phyloP scores from a whole-genome alignment of 176 grass and related monocot species.

The Miscanthus lutarioriparius region DNA sequence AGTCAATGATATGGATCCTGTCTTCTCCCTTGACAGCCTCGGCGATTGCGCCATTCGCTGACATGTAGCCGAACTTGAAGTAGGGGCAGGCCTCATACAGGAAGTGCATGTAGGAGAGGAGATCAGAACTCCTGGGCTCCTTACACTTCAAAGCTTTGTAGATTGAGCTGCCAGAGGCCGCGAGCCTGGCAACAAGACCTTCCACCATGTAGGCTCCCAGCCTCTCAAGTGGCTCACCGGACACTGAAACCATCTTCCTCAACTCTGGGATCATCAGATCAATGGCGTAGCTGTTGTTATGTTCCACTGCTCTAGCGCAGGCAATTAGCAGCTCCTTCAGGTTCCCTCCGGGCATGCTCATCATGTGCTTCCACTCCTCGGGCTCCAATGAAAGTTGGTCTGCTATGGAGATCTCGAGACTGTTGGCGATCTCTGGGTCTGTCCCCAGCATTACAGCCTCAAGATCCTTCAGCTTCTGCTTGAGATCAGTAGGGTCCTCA shows the following conservation, averaged over 20 bases:
- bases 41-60: constrained; percentile 74
- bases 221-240: constrained; percentile 73
- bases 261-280: constrained; percentile 69
- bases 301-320: constrained; percentile 74
- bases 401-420: constrained; percentile 38
- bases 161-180: constrained; percentile 82
- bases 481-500: constrained; percentile 71
- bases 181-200: constrained; percentile 80
- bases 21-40: constrained; percentile 82
- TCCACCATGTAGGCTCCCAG: constrained; percentile 92
- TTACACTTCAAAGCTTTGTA: constrained; percentile 92
- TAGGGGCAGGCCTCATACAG: constrained; percentile 92
- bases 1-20: constrained; percentile 89
- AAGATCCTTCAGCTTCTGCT: constrained; percentile 69
- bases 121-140: constrained; percentile 79
- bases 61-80: constrained; percentile 97
- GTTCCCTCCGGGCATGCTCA: constrained; percentile 57
- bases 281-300: constrained; percentile 44
- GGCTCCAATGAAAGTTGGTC: constrained; percentile 46
- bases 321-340: constrained; percentile 74
- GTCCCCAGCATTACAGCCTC: constrained; percentile 86
- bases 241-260: constrained; percentile 86
- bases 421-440: constrained; percentile 47
- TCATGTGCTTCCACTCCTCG: constrained; percentile 50
- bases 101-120: constrained; percentile 94